Evolutionary conservation across 257 asterid species (phyloP).

Genomic region (Capsicum chinense): DNA sequence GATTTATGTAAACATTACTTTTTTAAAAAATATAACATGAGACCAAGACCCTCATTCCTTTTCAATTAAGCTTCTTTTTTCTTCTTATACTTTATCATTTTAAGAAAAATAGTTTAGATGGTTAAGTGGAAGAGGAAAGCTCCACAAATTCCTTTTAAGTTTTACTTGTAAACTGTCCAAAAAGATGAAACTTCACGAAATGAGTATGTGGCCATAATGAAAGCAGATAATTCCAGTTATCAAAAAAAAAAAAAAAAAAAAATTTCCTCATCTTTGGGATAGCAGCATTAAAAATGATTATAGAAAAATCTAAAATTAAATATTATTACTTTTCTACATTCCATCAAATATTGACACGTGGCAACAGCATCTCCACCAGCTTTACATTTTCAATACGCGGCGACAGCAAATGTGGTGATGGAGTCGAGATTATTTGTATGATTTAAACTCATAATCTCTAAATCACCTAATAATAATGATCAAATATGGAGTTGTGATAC

Average conservation of each 20-base stretch:
- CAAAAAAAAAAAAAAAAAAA: background rate
- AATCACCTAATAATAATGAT: too few species aligned
- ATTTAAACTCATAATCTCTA: too few species aligned
- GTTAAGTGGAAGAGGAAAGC: background rate
- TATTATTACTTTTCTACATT: background rate
- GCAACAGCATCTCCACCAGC: background rate
- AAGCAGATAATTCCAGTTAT: background rate
- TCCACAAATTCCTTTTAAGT: background rate
- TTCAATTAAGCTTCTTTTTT: background rate
- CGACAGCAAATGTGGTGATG: too few species aligned
- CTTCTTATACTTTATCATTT: background rate
- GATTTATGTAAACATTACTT: too few species aligned
- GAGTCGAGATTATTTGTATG: too few species aligned
- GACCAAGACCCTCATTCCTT: background rate
- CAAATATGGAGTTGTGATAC: too few species aligned
- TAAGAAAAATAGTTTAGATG: background rate
- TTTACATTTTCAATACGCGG: too few species aligned
- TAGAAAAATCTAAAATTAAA: background rate
- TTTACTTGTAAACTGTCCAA: background rate
- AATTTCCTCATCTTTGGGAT: background rate
- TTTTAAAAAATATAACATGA: background rate
- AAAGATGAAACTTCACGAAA: background rate
- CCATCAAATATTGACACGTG: background rate
- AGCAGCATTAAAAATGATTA: background rate
- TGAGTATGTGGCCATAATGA: background rate